phyloP scores from a whole-genome alignment of 2,329 filamentous ascomycete species.

The Teratosphaeria epicoccoides region DNA sequence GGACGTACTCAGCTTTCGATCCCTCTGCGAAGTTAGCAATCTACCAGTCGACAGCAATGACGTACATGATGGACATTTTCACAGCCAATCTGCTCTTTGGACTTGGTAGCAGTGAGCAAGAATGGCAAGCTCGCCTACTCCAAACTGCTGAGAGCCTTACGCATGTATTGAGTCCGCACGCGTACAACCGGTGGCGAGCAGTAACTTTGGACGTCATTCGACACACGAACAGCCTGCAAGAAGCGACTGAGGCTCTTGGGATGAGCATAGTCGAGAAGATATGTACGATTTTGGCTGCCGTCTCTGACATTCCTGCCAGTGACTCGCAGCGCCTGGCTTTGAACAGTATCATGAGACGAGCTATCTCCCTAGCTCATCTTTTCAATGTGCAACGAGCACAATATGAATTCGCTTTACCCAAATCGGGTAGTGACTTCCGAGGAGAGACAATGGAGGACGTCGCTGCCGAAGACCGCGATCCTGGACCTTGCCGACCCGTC shows the following conservation, averaged over 20 bases:
- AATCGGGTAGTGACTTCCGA: conserved; percentile 38
- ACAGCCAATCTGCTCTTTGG: conserved; percentile 51
- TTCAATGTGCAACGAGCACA: conserved; percentile 21
- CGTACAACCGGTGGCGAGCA: conserved; percentile 57
- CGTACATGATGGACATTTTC: conserved; percentile 54
- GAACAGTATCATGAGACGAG: conserved; percentile 18
- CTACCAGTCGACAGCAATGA: conserved; percentile 52
- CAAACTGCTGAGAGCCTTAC: conserved; percentile 15
- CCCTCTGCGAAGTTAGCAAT: conserved; percentile 49
- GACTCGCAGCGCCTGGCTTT: conserved; percentile 14
- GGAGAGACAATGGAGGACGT: conserved; percentile 54
- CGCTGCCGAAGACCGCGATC: conserved; percentile 48
- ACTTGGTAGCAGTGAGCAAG: conserved; percentile 38
- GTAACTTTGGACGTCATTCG: conserved; percentile 51
- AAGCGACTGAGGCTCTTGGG: conserved; percentile 12
- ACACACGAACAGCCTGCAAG: conserved; percentile 31
- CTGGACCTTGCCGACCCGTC: conserved; percentile 40
- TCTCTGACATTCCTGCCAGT: conserved; percentile 17
- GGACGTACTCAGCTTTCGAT: conserved; percentile 44
- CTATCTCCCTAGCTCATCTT: conserved; percentile 21
- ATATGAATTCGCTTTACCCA: conserved; percentile 23
- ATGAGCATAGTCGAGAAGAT: conserved; percentile 18
- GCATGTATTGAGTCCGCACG: conserved; percentile 27
- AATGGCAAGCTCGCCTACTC: conserved; percentile 16
- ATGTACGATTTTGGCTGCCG: conserved; percentile 13